A percentile compares a stretch with the other conserved stretches of the same genome.
Conservation (phyloP, 2,329 filamentous ascomycete species). For the Aureobasidium zeae region DNA sequence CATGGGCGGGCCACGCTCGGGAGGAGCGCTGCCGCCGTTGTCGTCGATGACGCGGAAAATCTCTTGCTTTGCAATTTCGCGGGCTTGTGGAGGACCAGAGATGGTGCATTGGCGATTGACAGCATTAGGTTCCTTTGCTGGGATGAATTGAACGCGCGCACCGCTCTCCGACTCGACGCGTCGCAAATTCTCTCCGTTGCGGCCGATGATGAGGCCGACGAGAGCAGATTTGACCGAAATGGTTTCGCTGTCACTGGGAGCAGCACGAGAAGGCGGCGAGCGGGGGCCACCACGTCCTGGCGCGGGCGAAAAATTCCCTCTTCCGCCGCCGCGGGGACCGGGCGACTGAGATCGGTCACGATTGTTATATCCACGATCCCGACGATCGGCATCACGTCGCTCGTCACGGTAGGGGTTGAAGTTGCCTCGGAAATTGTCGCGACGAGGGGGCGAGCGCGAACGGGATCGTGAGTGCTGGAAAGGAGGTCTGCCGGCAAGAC, state of each 20-base stretch:
- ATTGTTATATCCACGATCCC: constrained; percentile 47
- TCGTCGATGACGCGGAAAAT: constrained; percentile 86
- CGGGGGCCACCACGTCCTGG: constrained; percentile 20
- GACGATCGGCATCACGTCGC: constrained; percentile 58
- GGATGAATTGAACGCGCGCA: constrained; percentile 80
- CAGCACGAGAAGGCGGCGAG: constrained; percentile 38
- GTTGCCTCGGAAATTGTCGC: constrained; percentile 64
- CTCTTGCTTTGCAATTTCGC: constrained; percentile 68
- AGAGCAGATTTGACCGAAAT: constrained; percentile 80
- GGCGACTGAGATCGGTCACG: constrained; percentile 68
- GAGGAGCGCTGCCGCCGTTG: constrained; percentile 43
- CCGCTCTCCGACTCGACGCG: constrained; percentile 75
- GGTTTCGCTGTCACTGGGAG: constrained; percentile 64
- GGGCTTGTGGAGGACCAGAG: constrained; percentile 60
- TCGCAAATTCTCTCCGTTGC: constrained; percentile 79
- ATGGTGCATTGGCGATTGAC: constrained; percentile 78
- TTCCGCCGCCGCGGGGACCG: constrained; percentile 39
- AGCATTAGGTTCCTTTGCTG: constrained; percentile 61
- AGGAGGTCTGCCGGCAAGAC: constrained; percentile 41
- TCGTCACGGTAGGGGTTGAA: constrained; percentile 81
- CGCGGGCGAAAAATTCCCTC: constrained; percentile 24
- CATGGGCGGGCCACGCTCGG: constrained; percentile 7
- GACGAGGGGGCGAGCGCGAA: constrained; percentile 62
- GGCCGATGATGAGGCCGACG: constrained; percentile 82
- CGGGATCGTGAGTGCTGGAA: constrained; percentile 56